These are phyloP conservation scores for Pseudocercospora cruenta DNA, from an alignment of 2,329 filamentous ascomycete species.

Conservation along the genomic window DNA sequence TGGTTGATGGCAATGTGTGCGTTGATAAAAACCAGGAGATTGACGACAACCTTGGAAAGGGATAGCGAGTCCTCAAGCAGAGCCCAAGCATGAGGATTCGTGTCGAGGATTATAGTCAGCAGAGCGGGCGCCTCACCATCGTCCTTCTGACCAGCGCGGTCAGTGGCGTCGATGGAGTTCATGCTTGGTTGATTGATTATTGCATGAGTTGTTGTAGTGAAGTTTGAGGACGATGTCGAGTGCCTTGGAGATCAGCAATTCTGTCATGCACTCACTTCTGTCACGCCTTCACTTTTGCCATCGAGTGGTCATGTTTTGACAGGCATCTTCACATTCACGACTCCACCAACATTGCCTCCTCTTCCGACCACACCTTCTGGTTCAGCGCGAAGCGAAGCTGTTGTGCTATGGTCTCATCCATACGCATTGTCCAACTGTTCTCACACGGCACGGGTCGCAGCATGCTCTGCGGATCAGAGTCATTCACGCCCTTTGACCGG, in stretches of 20 bases:
- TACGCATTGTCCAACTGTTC: too few species aligned
- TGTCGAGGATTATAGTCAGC: conserved; percentile 89
- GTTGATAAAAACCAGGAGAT: conserved; percentile 94
- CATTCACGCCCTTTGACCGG: background rate
- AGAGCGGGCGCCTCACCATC: conserved; percentile 69
- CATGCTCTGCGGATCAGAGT: background rate
- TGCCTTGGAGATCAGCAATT: too few species aligned
- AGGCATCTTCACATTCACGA: background rate
- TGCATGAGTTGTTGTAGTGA: too few species aligned
- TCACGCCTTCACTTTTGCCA: too few species aligned
- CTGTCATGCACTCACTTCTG: too few species aligned
- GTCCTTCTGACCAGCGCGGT: conserved; percentile 42
- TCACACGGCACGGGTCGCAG: too few species aligned
- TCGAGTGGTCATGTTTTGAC: too few species aligned
- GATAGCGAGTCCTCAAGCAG: conserved; percentile 74
- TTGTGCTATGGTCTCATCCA: background rate
- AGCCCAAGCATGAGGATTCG: conserved; percentile 93
- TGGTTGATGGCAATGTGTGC: conserved; percentile 93
- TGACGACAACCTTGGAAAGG: conserved; percentile 80
- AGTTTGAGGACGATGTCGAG: too few species aligned
- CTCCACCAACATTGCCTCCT: background rate
- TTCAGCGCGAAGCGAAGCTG: background rate
- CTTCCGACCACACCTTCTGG: background rate
- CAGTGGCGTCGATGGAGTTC: conserved; percentile 67
- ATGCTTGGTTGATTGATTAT: conserved; percentile 51